Base-by-base conservation (phyloP, 1,139 yeast genomes). In the Diutina rugosa region DNA sequence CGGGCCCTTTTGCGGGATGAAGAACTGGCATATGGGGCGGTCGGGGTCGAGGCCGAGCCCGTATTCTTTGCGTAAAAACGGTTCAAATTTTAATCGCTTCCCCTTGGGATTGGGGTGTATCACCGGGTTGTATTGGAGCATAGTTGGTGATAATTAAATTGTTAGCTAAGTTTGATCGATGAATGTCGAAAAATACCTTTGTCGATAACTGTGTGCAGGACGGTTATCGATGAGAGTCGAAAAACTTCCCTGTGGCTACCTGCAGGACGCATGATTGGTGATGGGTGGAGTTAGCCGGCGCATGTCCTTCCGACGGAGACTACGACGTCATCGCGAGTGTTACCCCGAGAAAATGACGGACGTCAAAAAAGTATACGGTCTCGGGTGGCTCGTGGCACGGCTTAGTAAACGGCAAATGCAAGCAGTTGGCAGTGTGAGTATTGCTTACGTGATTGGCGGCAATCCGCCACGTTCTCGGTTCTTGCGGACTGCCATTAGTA, bases 11-110 rank as follows among this genome's bases (percentile, higher is more conserved):
- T 81, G 83, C 44, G 81, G 76, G 66, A 78, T 78, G 67, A 75
- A 93, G 65, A 78, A 85, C 59, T 87, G 87, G 67, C 99, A 91
- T 3, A 87, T 80, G 10, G 98, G 97, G 59, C 98, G 77, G 64
- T 88, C 93, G 1, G 97, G 96, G 67, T 90, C 90, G 49, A 90
- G 74, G 0, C 95, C 91, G 63, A 91, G 85, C 61, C 87, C 82
- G 69, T 80, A 89, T 66, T 91, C 97, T 59, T 81, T 80, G 62
- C 89, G 77, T 55, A 93, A 77, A 64, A 89, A 90, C 26, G 88
- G 85, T 65, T 91, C 98, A 66, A 91, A 91, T 63, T 86, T 84
- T 77, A 91, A 88, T 54, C 79, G 67, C 59, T 69, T 70, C 59
- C 72, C 72, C 55, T 64, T 65, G 7, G 77, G 72, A 58, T 74